These are phyloP conservation scores for Taxawa tesnikishii DNA, from an alignment of 2,329 filamentous ascomycete species.

Conservation along the genomic window DNA sequence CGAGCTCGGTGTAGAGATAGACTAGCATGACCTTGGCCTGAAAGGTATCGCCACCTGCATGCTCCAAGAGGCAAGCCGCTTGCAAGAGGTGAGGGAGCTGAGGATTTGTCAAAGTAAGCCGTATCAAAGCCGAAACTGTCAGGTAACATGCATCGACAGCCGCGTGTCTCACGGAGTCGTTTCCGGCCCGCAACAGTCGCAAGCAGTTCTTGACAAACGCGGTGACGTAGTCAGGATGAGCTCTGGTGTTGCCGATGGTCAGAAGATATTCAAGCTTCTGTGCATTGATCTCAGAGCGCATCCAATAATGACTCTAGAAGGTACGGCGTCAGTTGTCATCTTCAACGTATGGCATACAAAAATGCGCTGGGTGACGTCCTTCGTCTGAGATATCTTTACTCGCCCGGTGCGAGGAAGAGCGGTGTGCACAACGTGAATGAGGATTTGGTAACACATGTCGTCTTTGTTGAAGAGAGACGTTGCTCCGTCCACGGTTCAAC, in stretches of 20 bases:
- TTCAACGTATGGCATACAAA: too few species aligned
- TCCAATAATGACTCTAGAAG: constrained; percentile 7
- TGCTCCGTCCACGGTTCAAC: too few species aligned
- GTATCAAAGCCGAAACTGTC: constrained; percentile 18
- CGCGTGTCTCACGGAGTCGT: constrained; percentile 11
- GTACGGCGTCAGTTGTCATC: too few species aligned
- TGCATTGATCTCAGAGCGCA: constrained; percentile 12
- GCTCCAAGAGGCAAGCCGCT: constrained; percentile 17
- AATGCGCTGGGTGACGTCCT: not conserved
- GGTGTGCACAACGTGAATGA: not conserved
- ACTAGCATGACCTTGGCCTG: constrained; percentile 21
- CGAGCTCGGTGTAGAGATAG: constrained; percentile 21
- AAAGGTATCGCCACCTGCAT: constrained; percentile 15
- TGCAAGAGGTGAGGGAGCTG: constrained; percentile 15
- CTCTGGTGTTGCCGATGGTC: constrained; percentile 5
- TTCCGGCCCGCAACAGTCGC: constrained; percentile 13
- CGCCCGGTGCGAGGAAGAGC: not conserved
- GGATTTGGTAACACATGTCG: too few species aligned
- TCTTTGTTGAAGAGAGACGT: too few species aligned
- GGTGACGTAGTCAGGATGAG: constrained; percentile 8
- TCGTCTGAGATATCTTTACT: not conserved
- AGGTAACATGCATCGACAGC: constrained; percentile 14
- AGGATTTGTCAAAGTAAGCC: constrained; percentile 11
- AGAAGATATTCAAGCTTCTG: constrained; percentile 14
- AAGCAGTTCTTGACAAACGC: constrained; percentile 14